phyloP scores from a whole-genome alignment of 495 filamentous ascomycete genomes.

The Aspergillus diversus region DNA sequence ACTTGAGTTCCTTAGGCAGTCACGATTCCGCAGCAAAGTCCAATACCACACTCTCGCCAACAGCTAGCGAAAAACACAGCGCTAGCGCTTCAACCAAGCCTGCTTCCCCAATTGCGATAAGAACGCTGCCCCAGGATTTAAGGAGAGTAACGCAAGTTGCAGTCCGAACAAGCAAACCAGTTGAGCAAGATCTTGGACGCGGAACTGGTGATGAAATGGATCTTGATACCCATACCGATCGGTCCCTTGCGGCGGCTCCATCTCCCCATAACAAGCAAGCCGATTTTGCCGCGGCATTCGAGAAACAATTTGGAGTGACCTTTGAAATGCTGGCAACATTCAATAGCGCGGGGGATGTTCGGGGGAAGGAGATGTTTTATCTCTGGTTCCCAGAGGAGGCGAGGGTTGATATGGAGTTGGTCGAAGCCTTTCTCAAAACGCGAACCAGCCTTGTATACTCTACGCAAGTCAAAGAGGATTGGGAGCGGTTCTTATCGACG shows the following conservation, averaged over 20 bases:
- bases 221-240: background rate
- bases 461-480: conserved; percentile 34
- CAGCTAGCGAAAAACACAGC: background rate
- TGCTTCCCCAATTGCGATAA: background rate
- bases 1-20: background rate
- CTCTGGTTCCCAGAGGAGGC: conserved; percentile 39
- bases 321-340: conserved; percentile 27
- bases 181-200: background rate
- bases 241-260: background rate
- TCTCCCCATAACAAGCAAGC: background rate
- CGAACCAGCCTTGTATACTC: conserved; percentile 38
- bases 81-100: background rate
- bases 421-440: conserved; percentile 35
- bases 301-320: conserved; percentile 20
- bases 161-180: background rate
- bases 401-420: conserved; percentile 28
- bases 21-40: background rate
- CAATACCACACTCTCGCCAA: background rate
- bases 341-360: conserved; percentile 10
- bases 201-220: conserved; percentile 15
- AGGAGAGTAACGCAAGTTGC: background rate
- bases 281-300: conserved; percentile 23
- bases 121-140: too few relatives aligned
- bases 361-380: conserved; percentile 39
- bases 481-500: conserved; percentile 43